Evolutionary conservation across 169 alveolate species (phyloP).

Genomic region (Plasmodium inui): DNA sequence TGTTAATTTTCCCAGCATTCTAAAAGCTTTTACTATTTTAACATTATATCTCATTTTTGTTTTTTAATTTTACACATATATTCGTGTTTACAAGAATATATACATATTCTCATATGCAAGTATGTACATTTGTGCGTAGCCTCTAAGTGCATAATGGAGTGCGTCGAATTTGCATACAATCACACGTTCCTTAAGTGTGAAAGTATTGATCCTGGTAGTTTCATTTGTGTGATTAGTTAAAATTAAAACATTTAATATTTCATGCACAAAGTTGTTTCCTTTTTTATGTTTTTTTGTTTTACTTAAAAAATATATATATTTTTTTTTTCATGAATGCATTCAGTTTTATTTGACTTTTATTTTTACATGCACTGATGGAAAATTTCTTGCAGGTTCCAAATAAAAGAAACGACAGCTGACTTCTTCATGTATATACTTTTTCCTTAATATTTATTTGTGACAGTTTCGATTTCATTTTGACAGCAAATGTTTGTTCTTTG

Average conservation of each 20-base stretch:
- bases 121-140: neutral
- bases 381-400: neutral
- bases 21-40: neutral
- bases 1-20: neutral
- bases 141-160: neutral
- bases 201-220: neutral
- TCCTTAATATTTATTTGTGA: neutral
- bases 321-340: constrained; percentile 13
- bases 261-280: neutral
- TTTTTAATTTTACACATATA: constrained; percentile 2
- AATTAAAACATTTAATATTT: neutral
- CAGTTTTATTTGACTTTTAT: constrained; percentile 4
- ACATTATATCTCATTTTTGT: neutral
- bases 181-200: neutral
- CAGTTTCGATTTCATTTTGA: constrained; percentile 1
- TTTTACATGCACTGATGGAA: constrained; percentile 12
- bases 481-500: constrained; percentile 10
- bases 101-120: neutral
- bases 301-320: neutral
- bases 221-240: constrained; percentile 11
- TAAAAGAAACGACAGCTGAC: neutral
- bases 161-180: constrained; percentile 10
- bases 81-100: neutral
- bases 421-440: neutral
- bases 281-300: neutral